Conservation (phyloP, 2,329 filamentous ascomycete genomes). For the Annulohypoxylon truncatum region DNA sequence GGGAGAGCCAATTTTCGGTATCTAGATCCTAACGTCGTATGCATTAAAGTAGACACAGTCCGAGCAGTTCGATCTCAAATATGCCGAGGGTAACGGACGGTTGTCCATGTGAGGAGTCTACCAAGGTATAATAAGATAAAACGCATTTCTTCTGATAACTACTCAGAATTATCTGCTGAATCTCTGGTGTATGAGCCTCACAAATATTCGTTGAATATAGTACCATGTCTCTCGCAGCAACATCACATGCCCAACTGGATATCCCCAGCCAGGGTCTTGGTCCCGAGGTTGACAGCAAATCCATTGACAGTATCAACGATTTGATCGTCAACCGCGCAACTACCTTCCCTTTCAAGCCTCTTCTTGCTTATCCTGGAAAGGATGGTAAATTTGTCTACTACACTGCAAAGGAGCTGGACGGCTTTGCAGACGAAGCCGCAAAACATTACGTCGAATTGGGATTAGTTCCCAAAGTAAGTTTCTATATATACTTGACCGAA, state of each 20-base stretch:
- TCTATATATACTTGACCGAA: background rate
- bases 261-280: background rate
- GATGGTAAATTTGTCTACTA: conserved; percentile 23
- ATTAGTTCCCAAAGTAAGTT: conserved; percentile 19
- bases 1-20: conserved; percentile 1
- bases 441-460: conserved; percentile 21
- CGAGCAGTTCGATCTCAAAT: background rate
- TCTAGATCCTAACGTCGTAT: conserved; percentile 5
- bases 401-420: conserved; percentile 27
- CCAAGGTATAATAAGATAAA: conserved; percentile 15
- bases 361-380: conserved; percentile 26
- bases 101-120: background rate
- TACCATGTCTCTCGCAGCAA: conserved; percentile 24
- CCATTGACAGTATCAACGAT: conserved; percentile 31
- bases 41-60: background rate
- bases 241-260: conserved; percentile 3
- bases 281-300: background rate
- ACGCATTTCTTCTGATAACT: background rate
- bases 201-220: background rate
- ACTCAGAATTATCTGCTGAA: background rate
- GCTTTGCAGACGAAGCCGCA: conserved; percentile 26
- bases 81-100: background rate
- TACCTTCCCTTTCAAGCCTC: conserved; percentile 22
- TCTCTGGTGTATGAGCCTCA: background rate
- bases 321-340: conserved; percentile 27